Percentiles rank a stretch among this genome's conserved stretches.
phyloP scores from a whole-genome alignment of 139 green algal genomes.

The Deuterostichococcus epilithicus region DNA sequence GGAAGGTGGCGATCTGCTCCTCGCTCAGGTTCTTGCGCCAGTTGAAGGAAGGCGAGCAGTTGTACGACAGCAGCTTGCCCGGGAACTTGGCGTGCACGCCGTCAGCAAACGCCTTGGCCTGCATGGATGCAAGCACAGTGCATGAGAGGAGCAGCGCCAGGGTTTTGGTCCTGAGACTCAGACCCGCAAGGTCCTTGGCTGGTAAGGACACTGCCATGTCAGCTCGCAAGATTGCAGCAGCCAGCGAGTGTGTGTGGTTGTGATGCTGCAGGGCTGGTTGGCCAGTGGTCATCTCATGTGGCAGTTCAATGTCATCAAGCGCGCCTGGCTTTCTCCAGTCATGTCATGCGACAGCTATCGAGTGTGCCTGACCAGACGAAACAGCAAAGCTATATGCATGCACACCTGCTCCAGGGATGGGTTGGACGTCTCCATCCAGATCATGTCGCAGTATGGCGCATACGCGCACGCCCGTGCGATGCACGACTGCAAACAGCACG shows the following conservation, averaged over 20 bases:
- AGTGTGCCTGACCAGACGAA: too few species aligned
- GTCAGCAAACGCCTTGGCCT: conserved; percentile 51
- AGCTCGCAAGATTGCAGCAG: too few species aligned
- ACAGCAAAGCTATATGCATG: background rate
- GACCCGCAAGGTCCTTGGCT: too few species aligned
- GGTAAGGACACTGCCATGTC: background rate
- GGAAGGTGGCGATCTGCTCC: conserved; percentile 75
- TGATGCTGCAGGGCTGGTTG: too few species aligned
- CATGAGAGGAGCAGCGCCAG: background rate
- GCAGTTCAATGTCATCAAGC: too few species aligned
- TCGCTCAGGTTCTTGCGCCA: conserved; percentile 79
- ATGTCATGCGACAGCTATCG: too few species aligned
- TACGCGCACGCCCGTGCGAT: conserved; percentile 83
- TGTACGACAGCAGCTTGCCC: conserved; percentile 88
- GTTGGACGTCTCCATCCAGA: conserved; percentile 88
- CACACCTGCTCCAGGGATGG: conserved; percentile 66
- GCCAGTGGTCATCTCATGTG: too few species aligned
- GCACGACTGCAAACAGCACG: conserved; percentile 29
- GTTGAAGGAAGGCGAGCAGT: conserved; percentile 92
- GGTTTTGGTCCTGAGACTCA: too few species aligned
- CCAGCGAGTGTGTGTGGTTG: too few species aligned
- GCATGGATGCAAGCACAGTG: background rate
- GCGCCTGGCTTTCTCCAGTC: too few species aligned
- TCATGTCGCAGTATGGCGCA: conserved; percentile 79
- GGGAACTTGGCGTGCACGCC: conserved; percentile 80